These are phyloP conservation scores for Pichia sp. DNA, from an alignment of 1,139 yeast species.

Conservation along the genomic window DNA sequence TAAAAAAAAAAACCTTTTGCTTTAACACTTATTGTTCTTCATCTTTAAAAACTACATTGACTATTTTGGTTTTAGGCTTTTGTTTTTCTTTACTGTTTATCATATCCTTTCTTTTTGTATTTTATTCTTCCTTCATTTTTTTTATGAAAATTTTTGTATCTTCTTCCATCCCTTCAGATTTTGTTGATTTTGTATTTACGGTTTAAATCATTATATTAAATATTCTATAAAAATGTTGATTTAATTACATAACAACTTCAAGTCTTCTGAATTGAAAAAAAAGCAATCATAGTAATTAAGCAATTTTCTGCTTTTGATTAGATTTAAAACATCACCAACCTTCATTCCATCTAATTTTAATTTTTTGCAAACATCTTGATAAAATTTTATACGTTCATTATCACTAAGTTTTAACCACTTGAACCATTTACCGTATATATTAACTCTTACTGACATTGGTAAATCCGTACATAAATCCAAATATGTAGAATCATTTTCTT, in stretches of 20 bases:
- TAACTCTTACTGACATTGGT: neutral
- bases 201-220: neutral
- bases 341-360: neutral
- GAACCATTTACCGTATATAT: slow-evolving; percentile 3
- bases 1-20: neutral
- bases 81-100: neutral
- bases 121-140: neutral
- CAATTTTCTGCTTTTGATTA: neutral
- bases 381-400: neutral
- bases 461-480: slow-evolving; percentile 1
- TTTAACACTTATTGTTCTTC: neutral
- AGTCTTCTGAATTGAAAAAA: neutral
- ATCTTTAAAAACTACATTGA: neutral
- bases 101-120: neutral
- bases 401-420: neutral
- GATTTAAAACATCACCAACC: neutral
- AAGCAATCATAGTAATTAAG: neutral
- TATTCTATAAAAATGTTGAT: neutral
- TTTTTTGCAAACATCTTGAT: neutral
- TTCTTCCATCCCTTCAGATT: neutral
- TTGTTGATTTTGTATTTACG: neutral
- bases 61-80: neutral
- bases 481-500: neutral
- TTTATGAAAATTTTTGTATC: neutral
- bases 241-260: neutral